These are phyloP conservation scores for Talaromyces thailandensis DNA, from an alignment of 495 filamentous ascomycete genomes.

Conservation along the genomic window DNA sequence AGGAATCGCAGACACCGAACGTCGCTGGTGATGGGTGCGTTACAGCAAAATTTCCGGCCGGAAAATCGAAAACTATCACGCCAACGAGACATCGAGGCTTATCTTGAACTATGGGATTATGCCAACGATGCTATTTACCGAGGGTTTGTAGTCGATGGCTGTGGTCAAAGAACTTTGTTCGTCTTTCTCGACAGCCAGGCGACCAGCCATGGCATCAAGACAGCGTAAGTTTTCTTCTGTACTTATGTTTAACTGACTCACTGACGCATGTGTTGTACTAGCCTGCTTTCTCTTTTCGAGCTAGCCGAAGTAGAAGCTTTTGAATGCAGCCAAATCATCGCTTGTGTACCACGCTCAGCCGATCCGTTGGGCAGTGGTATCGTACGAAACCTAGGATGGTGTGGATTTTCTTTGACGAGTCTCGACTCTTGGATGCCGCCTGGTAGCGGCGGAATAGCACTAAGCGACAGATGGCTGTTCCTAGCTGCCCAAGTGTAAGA, in stretches of 20 bases:
- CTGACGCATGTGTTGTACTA: slow-evolving; percentile 20
- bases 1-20: slow-evolving; percentile 53
- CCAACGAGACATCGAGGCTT: slow-evolving; percentile 32
- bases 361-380: slow-evolving; percentile 52
- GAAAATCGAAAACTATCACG: slow-evolving; percentile 18
- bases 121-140: slow-evolving; percentile 71
- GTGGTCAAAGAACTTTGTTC: slow-evolving; percentile 65
- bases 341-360: slow-evolving; percentile 64
- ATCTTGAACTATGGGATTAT: slow-evolving; percentile 87
- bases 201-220: slow-evolving; percentile 69
- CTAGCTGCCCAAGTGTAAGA: slow-evolving; percentile 71
- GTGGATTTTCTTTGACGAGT: slow-evolving; percentile 76
- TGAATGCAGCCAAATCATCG: slow-evolving; percentile 65
- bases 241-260: background rate
- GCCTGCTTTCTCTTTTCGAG: slow-evolving; percentile 85
- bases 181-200: slow-evolving; percentile 73
- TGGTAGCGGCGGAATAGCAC: slow-evolving; percentile 37
- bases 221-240: slow-evolving; percentile 62
- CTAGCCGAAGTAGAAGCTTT: slow-evolving; percentile 61
- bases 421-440: slow-evolving; percentile 57
- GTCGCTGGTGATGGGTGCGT: slow-evolving; percentile 73
- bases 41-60: slow-evolving; percentile 23
- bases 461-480: slow-evolving; percentile 73
- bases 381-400: slow-evolving; percentile 80
- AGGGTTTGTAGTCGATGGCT: slow-evolving; percentile 61